These are phyloP conservation scores for Mikania micrantha DNA, from an alignment of 129 eudicot genomes.

Conservation along the genomic window DNA sequence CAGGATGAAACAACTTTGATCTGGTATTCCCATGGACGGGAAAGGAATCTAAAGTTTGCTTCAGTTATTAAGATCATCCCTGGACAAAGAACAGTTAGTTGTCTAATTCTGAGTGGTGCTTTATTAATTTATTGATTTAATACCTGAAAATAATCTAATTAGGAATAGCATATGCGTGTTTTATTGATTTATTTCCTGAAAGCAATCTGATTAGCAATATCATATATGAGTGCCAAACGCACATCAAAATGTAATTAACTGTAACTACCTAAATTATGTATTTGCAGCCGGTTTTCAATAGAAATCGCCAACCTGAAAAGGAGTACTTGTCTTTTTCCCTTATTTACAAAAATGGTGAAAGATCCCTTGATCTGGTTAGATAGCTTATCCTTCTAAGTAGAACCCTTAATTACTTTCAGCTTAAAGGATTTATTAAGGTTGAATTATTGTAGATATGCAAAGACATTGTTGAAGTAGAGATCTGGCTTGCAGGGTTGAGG, in stretches of 20 bases:
- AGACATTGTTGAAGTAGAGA: conserved; percentile 57
- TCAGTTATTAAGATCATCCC: conserved; percentile 55
- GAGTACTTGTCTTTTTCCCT: conserved; percentile 84
- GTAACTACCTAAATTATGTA: conserved; percentile 1
- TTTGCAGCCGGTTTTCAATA: conserved; percentile 58
- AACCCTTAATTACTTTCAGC: conserved; percentile 10
- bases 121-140: not conserved
- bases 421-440: not conserved
- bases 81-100: conserved; percentile 89
- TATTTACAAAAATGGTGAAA: conserved; percentile 62
- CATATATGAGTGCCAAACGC: not conserved
- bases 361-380: conserved; percentile 84
- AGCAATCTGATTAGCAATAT: not conserved
- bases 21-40: conserved; percentile 62
- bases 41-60: conserved; percentile 62
- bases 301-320: conserved; percentile 76
- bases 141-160: not conserved
- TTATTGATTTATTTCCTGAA: not conserved
- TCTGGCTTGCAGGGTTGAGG: conserved; percentile 75
- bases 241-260: not conserved
- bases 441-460: conserved; percentile 57
- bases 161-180: not conserved
- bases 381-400: not conserved
- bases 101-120: conserved; percentile 21
- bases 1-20: conserved; percentile 71